These are phyloP conservation scores for Stachybotrys echinatus DNA, from an alignment of 2,329 filamentous ascomycete genomes.

Conservation along the genomic window DNA sequence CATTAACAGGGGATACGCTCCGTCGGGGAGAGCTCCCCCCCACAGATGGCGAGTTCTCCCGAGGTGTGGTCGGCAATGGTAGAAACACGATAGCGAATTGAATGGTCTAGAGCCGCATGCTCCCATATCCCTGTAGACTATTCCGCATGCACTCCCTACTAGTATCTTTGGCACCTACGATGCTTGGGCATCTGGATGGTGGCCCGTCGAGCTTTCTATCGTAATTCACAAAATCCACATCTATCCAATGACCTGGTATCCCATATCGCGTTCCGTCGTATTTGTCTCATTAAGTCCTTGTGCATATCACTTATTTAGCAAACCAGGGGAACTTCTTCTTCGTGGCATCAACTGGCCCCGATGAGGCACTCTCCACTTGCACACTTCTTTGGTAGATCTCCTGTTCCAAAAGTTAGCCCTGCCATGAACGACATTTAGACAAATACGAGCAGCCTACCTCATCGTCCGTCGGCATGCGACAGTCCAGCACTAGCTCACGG, in stretches of 20 bases:
- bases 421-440: background rate
- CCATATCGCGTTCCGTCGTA: background rate
- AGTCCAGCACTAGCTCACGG: constrained; percentile 72
- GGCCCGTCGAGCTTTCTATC: background rate
- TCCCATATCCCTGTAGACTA: background rate
- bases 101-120: background rate
- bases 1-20: too few relatives aligned
- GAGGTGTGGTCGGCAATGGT: too few relatives aligned
- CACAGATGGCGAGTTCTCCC: too few relatives aligned
- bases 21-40: too few relatives aligned
- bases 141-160: background rate
- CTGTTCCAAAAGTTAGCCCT: constrained; percentile 30
- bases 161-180: background rate
- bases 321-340: constrained; percentile 67
- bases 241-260: background rate
- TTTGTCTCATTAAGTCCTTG: background rate
- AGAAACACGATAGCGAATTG: too few relatives aligned
- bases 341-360: constrained; percentile 37
- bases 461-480: constrained; percentile 76
- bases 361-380: constrained; percentile 48
- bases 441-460: constrained; percentile 59
- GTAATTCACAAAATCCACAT: background rate
- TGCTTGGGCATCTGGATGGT: background rate
- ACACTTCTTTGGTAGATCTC: constrained; percentile 61
- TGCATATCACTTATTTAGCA: constrained; percentile 34